A percentile compares a stretch with the other conserved stretches of the same genome.
Conservation (phyloP, 169 alveolate species). For the Eimeria sp. region DNA sequence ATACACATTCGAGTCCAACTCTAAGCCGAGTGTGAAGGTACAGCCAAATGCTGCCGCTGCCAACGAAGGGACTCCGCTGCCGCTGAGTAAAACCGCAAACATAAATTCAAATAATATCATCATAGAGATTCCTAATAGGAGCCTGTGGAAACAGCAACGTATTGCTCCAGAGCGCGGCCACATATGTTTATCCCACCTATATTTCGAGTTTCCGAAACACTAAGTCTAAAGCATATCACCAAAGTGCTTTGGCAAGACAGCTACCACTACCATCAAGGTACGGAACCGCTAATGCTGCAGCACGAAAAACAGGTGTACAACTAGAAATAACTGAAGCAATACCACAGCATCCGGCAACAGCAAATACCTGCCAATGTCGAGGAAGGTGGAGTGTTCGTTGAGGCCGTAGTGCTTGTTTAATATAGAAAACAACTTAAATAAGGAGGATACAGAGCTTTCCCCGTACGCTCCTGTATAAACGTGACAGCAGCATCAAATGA, state of each 20-base stretch:
- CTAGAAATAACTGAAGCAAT: background rate
- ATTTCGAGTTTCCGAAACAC: background rate
- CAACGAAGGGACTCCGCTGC: constrained; percentile 78
- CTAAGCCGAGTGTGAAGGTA: constrained; percentile 60
- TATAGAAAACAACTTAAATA: constrained; percentile 43
- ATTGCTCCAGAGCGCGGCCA: background rate
- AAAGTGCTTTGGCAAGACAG: background rate
- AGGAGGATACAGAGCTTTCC: constrained; percentile 61
- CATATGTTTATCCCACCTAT: background rate
- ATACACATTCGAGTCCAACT: constrained; percentile 69
- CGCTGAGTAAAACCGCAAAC: constrained; percentile 35
- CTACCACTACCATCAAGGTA: background rate
- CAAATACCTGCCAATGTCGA: constrained; percentile 74
- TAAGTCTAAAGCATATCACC: background rate
- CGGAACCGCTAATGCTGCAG: background rate
- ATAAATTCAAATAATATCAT: background rate
- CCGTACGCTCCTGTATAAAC: constrained; percentile 68
- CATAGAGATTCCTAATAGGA: background rate
- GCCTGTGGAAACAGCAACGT: background rate
- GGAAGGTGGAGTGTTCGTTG: constrained; percentile 43
- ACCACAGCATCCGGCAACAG: background rate
- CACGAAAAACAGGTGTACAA: background rate
- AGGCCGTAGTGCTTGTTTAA: constrained; percentile 43
- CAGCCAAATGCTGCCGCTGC: constrained; percentile 78
- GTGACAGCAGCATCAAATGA: background rate